phyloP scores from a whole-genome alignment of 768 basidiomycete genomes.

The Russula olivacea region DNA sequence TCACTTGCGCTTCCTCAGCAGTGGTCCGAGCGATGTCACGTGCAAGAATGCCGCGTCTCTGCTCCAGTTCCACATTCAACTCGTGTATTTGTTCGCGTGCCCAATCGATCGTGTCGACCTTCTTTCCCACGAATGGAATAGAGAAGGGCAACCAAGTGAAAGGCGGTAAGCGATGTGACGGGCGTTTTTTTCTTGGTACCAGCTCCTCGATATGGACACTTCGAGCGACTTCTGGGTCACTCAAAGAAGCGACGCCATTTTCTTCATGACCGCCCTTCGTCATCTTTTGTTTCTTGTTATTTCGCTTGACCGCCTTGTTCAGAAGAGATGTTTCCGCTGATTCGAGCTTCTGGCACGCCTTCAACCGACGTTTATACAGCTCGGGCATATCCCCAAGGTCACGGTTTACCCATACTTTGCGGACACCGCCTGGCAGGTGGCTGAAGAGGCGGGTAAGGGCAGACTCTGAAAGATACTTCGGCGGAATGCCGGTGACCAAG shows the following conservation, averaged over 20 bases:
- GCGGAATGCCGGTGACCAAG: constrained; percentile 85
- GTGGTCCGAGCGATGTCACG: constrained; percentile 29
- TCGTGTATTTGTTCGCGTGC: constrained; percentile 66
- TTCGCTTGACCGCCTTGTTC: constrained; percentile 66
- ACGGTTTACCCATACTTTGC: constrained; percentile 87
- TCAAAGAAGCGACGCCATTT: constrained; percentile 1
- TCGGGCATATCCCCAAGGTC: constrained; percentile 85
- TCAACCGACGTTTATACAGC: constrained; percentile 67
- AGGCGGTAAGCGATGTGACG: constrained; percentile 62
- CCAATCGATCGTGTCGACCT: constrained; percentile 97
- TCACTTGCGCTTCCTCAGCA: constrained; percentile 23
- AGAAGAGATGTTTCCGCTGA: constrained; percentile 76
- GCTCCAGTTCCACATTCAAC: constrained; percentile 26
- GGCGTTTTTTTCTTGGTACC: constrained; percentile 69
- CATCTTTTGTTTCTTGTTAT: constrained; percentile 46
- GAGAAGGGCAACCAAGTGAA: constrained; percentile 48
- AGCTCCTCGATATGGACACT: constrained; percentile 33
- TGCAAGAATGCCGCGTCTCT: constrained; percentile 29
- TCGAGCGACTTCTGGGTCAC: constrained; percentile 31
- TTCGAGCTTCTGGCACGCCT: constrained; percentile 77
- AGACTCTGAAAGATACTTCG: constrained; percentile 64
- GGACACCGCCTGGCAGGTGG: constrained; percentile 84
- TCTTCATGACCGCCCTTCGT: constrained; percentile 32
- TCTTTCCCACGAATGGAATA: constrained; percentile 67
- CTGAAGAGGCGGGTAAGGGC: constrained; percentile 65